A percentile compares a stretch with the other conserved stretches of the same genome.
phyloP scores from a whole-genome alignment of 768 basidiomycete genomes.

The Clitopilus passeckerianus region DNA sequence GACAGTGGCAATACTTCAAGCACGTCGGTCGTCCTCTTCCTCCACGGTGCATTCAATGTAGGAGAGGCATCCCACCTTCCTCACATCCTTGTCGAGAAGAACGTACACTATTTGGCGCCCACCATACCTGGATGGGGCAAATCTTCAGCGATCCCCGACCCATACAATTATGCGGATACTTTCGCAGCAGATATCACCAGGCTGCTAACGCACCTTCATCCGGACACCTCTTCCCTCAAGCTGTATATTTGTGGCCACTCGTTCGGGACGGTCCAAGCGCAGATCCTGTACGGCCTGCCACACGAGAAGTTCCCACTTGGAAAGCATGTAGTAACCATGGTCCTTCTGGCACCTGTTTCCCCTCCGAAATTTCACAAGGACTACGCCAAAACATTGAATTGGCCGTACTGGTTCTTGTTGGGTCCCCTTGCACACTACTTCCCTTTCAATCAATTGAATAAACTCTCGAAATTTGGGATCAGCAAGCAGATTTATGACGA shows the following conservation, averaged over 20 bases:
- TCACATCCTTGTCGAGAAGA: constrained; percentile 28
- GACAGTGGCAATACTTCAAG: constrained; percentile 47
- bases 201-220: constrained; percentile 47
- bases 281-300: constrained; percentile 50
- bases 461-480: constrained; percentile 26
- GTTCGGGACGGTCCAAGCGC: constrained; percentile 49
- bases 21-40: constrained; percentile 42
- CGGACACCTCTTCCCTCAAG: constrained; percentile 30
- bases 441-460: constrained; percentile 32
- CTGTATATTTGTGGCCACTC: constrained; percentile 51
- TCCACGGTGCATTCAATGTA: constrained; percentile 53
- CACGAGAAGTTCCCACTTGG: constrained; percentile 49
- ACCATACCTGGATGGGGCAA: constrained; percentile 58
- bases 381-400: constrained; percentile 41
- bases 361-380: constrained; percentile 42
- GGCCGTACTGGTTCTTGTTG: constrained; percentile 38
- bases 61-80: constrained; percentile 34
- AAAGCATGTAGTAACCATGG: constrained; percentile 36
- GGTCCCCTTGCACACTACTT: constrained; percentile 39
- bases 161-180: constrained; percentile 31
- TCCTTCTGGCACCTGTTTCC: constrained; percentile 41
- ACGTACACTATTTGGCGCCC: constrained; percentile 42
- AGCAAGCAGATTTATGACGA: constrained; percentile 28
- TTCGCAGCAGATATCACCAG: constrained; percentile 39
- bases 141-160: constrained; percentile 34